Evolutionary conservation across 306 rosid genomes (phyloP).

Genomic region (Castanea sativa): DNA sequence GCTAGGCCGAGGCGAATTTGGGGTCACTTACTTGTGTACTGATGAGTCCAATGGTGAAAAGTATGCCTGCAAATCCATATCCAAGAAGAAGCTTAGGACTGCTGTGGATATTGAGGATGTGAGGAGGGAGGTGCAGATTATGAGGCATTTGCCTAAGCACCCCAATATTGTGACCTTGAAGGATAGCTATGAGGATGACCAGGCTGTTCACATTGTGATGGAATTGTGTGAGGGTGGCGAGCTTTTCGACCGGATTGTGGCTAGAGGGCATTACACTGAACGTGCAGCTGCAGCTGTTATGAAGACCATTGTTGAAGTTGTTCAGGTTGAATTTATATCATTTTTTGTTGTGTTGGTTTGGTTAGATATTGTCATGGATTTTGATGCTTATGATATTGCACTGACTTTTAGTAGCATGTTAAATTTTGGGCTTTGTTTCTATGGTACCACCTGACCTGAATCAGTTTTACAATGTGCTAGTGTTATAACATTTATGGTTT

Average conservation of each 20-base stretch:
- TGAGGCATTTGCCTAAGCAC: conserved; percentile 49
- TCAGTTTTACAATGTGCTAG: neutral
- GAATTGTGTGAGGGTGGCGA: conserved; percentile 63
- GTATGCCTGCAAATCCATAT: conserved; percentile 60
- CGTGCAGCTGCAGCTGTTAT: conserved; percentile 57
- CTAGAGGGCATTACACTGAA: conserved; percentile 63
- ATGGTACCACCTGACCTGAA: neutral
- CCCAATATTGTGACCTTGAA: conserved; percentile 44
- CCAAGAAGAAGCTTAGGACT: conserved; percentile 60
- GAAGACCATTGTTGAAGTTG: conserved; percentile 58
- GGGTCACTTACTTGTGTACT: conserved; percentile 51
- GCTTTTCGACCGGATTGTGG: conserved; percentile 58
- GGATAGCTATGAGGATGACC: conserved; percentile 53
- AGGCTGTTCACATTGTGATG: conserved; percentile 60
- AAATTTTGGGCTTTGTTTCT: neutral
- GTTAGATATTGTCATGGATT: neutral
- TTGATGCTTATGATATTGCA: neutral
- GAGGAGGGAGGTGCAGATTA: conserved; percentile 55
- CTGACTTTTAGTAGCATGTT: neutral
- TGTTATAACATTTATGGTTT: neutral
- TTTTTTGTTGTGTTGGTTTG: neutral
- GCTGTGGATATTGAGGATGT: conserved; percentile 58
- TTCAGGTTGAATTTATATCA: conserved; percentile 33
- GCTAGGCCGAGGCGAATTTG: conserved; percentile 64
- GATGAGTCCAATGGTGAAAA: conserved; percentile 34